Conservation (phyloP, 345 rosid species). For the Dipteronia sinensis region DNA sequence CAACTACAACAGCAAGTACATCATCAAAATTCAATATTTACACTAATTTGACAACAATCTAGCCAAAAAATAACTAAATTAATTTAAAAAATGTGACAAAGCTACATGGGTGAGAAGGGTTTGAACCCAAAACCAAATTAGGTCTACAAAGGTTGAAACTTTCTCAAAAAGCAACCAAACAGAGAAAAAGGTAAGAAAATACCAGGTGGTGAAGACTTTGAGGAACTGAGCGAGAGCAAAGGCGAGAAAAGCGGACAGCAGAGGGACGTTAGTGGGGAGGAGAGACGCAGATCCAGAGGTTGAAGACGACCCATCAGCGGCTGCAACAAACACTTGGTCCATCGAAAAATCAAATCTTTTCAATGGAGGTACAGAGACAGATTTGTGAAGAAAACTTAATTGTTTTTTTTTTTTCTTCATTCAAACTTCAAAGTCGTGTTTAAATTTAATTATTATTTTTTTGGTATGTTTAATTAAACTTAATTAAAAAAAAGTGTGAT, state of each 20-base stretch:
- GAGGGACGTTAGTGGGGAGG: slow-evolving; percentile 43
- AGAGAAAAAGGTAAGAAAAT: not conserved
- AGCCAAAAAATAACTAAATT: not conserved
- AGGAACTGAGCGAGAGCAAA: slow-evolving; percentile 55
- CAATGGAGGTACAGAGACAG: not conserved
- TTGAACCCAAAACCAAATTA: not conserved
- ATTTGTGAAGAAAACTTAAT: not conserved
- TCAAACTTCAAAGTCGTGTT: not conserved
- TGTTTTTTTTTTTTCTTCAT: not conserved
- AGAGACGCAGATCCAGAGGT: slow-evolving; percentile 40
- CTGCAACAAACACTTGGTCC: slow-evolving; percentile 47
- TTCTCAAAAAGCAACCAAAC: not conserved
- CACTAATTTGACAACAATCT: not conserved
- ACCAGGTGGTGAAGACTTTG: slow-evolving; percentile 61
- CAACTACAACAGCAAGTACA: not conserved
- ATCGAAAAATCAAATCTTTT: slow-evolving; percentile 22
- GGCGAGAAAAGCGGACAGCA: slow-evolving; percentile 51
- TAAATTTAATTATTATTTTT: not conserved
- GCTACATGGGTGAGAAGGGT: not conserved
- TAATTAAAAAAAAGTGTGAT: too few species aligned
- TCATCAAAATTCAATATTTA: not conserved
- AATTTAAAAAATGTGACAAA: not conserved
- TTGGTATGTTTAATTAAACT: not conserved
- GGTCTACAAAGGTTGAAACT: not conserved
- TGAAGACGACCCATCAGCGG: slow-evolving; percentile 43